Percentiles rank a stretch among this genome's conserved stretches.
Evolutionary conservation across 768 basidiomycete genomes (phyloP).

Genomic region (Leucocoprinus leucothites): DNA sequence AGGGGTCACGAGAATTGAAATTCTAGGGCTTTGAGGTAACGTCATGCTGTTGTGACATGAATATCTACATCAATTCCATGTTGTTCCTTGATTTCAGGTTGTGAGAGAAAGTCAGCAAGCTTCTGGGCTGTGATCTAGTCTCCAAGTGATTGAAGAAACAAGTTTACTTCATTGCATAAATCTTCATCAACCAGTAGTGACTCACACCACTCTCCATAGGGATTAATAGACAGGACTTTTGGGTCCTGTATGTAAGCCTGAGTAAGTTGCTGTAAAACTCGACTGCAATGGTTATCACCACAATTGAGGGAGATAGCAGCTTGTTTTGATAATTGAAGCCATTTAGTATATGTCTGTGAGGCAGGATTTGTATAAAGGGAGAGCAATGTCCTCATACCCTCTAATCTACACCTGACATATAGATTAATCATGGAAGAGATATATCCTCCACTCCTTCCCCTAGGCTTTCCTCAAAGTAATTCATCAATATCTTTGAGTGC

Average conservation of each 20-base stretch:
- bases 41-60: conserved; percentile 17
- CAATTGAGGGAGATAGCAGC: not conserved
- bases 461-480: too few relatives aligned
- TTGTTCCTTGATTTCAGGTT: conserved; percentile 5
- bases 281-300: not conserved
- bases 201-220: not conserved
- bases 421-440: too few relatives aligned
- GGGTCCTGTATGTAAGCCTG: not conserved
- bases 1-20: conserved; percentile 13
- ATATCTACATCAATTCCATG: conserved; percentile 12
- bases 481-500: too few relatives aligned
- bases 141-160: conserved; percentile 24
- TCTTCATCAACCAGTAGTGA: conserved; percentile 28
- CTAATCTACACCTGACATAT: not conserved
- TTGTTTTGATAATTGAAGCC: not conserved
- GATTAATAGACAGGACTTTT: not conserved
- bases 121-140: conserved; percentile 22
- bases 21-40: conserved; percentile 18
- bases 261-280: not conserved
- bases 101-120: conserved; percentile 20
- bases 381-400: not conserved
- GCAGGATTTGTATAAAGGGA: not conserved
- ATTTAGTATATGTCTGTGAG: not conserved
- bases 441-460: too few relatives aligned
- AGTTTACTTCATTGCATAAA: conserved; percentile 18